A percentile compares a stretch with the other conserved stretches of the same genome.
phyloP scores from a whole-genome alignment of 129 eudicot genomes.

The Flaveria brownii region DNA sequence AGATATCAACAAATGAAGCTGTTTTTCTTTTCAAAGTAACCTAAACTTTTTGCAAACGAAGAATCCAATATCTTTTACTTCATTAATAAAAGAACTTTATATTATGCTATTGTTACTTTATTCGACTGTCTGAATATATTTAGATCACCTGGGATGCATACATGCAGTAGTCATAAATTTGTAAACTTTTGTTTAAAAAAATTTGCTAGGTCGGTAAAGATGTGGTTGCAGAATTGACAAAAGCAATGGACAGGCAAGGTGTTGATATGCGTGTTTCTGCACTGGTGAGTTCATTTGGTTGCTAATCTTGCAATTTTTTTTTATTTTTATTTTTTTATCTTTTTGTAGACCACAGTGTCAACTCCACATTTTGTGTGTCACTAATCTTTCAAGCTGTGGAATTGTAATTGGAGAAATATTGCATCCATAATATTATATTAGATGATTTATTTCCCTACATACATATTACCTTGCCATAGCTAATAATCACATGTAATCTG shows the following conservation, averaged over 20 bases:
- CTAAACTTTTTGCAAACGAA: neutral
- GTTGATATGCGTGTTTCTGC: constrained; percentile 79
- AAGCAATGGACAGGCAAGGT: constrained; percentile 68
- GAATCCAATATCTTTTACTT: neutral
- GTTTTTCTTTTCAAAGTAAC: neutral
- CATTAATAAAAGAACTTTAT: neutral
- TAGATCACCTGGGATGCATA: neutral
- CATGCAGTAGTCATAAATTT: too few relatives aligned
- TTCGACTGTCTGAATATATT: neutral
- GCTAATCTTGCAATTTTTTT: constrained; percentile 8
- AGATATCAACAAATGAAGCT: neutral
- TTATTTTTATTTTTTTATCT: too few relatives aligned
- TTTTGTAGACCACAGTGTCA: too few relatives aligned
- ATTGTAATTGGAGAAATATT: neutral
- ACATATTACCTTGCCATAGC: neutral
- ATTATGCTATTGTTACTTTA: neutral
- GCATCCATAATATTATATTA: neutral
- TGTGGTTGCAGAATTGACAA: constrained; percentile 57
- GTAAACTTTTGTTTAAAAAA: neutral
- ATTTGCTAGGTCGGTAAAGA: constrained; percentile 43
- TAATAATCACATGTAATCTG: neutral
- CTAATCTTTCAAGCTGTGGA: too few relatives aligned
- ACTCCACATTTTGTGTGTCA: too few relatives aligned
- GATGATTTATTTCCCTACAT: neutral
- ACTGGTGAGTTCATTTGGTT: constrained; percentile 50